Conservation (phyloP, 192 early-diverging fungal genomes). For the Mortierella antarctica region DNA sequence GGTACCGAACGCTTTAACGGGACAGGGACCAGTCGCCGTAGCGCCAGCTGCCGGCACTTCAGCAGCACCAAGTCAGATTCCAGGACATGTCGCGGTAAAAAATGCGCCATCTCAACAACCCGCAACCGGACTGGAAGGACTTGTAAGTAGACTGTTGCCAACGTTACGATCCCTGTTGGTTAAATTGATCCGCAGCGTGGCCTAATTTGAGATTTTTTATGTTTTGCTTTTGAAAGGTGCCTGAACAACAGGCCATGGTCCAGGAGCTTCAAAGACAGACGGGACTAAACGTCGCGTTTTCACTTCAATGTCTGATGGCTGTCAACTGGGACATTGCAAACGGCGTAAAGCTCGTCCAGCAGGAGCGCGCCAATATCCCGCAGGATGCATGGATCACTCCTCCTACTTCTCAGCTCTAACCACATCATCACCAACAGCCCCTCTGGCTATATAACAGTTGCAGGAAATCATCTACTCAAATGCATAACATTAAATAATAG, state of each 20-base stretch:
- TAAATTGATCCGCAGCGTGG: not conserved
- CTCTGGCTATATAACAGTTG: too few relatives aligned
- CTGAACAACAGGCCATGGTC: conserved; percentile 43
- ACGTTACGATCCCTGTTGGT: too few relatives aligned
- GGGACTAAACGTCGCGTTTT: conserved; percentile 35
- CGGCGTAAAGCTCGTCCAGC: conserved; percentile 22
- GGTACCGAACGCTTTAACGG: not conserved
- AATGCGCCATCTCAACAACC: not conserved
- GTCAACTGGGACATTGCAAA: conserved; percentile 39
- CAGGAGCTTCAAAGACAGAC: conserved; percentile 41
- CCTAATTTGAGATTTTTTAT: not conserved
- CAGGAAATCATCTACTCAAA: too few relatives aligned
- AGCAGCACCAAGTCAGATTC: not conserved
- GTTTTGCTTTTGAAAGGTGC: conserved; percentile 5
- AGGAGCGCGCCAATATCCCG: too few relatives aligned
- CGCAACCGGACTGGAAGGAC: too few relatives aligned
- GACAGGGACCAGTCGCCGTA: conserved; percentile 2
- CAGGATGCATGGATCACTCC: too few relatives aligned
- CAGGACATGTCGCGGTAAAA: not conserved
- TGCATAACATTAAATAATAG: too few relatives aligned
- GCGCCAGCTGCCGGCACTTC: not conserved
- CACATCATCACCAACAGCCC: too few relatives aligned
- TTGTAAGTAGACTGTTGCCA: too few relatives aligned
- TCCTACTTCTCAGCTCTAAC: too few relatives aligned
- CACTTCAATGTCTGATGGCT: conserved; percentile 39